Evolutionary conservation across 805 yeast species (phyloP).

Genomic region (Isabelozyma gotoi): DNA sequence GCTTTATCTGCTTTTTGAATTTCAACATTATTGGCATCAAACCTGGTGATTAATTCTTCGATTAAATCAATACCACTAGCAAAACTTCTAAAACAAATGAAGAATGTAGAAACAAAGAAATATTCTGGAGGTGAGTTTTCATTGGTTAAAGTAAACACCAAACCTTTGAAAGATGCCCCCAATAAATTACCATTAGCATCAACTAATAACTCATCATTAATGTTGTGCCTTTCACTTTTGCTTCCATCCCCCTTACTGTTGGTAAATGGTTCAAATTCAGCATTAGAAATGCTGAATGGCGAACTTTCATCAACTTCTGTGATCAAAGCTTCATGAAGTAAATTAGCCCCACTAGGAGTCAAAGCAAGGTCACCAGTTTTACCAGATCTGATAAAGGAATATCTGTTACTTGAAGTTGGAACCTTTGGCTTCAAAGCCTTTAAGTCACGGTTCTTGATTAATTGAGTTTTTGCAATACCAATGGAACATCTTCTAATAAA

Average conservation of each 20-base stretch:
- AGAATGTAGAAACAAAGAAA: conserved; percentile 69
- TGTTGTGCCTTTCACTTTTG: conserved; percentile 8
- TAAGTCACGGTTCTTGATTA: conserved; percentile 22
- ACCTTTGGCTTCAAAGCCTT: conserved; percentile 17
- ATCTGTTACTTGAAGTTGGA: conserved; percentile 31
- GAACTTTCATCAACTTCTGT: conserved; percentile 25
- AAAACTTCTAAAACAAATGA: conserved; percentile 74
- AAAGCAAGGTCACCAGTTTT: conserved; percentile 48
- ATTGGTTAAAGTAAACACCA: conserved; percentile 65
- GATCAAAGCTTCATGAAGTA: conserved; percentile 35
- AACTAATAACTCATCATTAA: conserved; percentile 49
- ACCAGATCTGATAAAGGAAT: conserved; percentile 52
- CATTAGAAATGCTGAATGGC: conserved; percentile 32
- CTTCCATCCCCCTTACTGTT: conserved; percentile 11
- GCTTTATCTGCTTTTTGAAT: conserved; percentile 11
- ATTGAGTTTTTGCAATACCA: conserved; percentile 50
- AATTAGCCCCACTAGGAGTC: conserved; percentile 48
- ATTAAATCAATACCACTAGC: conserved; percentile 65
- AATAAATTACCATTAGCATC: conserved; percentile 52
- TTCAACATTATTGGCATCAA: conserved; percentile 37
- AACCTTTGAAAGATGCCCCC: conserved; percentile 72
- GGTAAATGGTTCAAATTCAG: conserved; percentile 37
- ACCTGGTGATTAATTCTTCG: conserved; percentile 65
- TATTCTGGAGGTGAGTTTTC: conserved; percentile 64
- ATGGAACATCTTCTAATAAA: conserved; percentile 62